phyloP scores from a whole-genome alignment of 805 yeast genomes.

The Lachancea dasiensis region DNA sequence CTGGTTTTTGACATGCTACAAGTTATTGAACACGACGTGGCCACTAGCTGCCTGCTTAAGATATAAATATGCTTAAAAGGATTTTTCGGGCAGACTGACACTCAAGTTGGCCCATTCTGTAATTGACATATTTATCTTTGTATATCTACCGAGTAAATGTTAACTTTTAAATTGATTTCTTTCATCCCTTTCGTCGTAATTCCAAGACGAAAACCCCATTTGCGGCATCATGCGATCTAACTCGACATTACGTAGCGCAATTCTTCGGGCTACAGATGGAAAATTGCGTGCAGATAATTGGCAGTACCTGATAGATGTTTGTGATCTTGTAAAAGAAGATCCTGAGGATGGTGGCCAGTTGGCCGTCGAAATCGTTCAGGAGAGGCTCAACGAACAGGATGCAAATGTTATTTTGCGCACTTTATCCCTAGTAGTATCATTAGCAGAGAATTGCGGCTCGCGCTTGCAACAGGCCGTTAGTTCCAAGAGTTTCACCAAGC shows the following conservation, averaged over 20 bases:
- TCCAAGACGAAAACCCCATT: not conserved
- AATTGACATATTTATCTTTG: too few species aligned
- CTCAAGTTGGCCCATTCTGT: too few species aligned
- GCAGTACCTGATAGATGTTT: slow-evolving; percentile 56
- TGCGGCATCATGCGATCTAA: not conserved
- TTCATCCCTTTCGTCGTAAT: not conserved
- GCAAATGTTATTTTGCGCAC: slow-evolving; percentile 64
- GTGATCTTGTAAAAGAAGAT: slow-evolving; percentile 57
- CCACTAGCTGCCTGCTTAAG: too few species aligned
- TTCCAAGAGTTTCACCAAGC: slow-evolving; percentile 45
- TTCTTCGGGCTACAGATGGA: slow-evolving; percentile 55
- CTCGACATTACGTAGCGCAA: slow-evolving; percentile 16
- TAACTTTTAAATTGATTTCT: too few species aligned
- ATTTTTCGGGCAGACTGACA: too few species aligned
- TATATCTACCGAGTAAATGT: too few species aligned
- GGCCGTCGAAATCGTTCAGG: slow-evolving; percentile 39
- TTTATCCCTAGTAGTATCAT: slow-evolving; percentile 47
- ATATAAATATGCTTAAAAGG: too few species aligned
- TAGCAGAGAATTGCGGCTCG: slow-evolving; percentile 76
- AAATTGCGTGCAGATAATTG: slow-evolving; percentile 62
- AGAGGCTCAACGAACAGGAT: slow-evolving; percentile 45
- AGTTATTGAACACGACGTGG: too few species aligned
- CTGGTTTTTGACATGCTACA: too few species aligned
- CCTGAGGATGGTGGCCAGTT: slow-evolving; percentile 49
- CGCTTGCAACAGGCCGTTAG: slow-evolving; percentile 59